Percentiles rank a stretch among this genome's conserved stretches.
phyloP scores from a whole-genome alignment of 345 rosid species.

The Laguncularia racemosa region DNA sequence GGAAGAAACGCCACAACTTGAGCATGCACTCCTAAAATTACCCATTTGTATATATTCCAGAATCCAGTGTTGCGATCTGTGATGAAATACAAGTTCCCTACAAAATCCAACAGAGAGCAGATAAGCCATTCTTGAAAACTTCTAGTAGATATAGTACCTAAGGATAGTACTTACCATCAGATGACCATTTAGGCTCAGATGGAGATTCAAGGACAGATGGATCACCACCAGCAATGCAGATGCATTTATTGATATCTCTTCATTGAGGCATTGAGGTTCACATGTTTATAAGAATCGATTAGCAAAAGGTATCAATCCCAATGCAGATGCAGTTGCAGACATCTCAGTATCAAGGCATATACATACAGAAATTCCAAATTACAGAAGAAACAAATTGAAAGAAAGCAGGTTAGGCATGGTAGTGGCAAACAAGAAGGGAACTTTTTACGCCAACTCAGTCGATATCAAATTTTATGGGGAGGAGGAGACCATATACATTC shows the following conservation, averaged over 20 bases:
- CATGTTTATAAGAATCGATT: neutral
- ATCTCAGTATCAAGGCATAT: too few species aligned
- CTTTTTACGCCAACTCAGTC: too few species aligned
- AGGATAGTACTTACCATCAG: constrained; percentile 36
- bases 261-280: constrained; percentile 6
- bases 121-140: neutral
- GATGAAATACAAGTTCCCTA: constrained; percentile 85
- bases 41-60: constrained; percentile 98
- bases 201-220: constrained; percentile 3
- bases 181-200: constrained; percentile 3
- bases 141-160: neutral
- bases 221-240: neutral
- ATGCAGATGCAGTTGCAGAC: too few species aligned
- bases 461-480: too few species aligned
- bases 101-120: constrained; percentile 11
- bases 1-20: too few species aligned
- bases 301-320: too few species aligned
- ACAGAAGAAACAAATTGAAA: too few species aligned
- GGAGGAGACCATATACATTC: too few species aligned
- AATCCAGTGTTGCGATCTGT: constrained; percentile 74
- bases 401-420: too few species aligned
- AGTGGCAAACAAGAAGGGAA: too few species aligned
- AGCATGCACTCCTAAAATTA: constrained; percentile 13
- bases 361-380: too few species aligned
- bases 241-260: neutral